These are phyloP conservation scores for Oxyria digyna DNA, from an alignment of 148 eudicot species.

Conservation along the genomic window DNA sequence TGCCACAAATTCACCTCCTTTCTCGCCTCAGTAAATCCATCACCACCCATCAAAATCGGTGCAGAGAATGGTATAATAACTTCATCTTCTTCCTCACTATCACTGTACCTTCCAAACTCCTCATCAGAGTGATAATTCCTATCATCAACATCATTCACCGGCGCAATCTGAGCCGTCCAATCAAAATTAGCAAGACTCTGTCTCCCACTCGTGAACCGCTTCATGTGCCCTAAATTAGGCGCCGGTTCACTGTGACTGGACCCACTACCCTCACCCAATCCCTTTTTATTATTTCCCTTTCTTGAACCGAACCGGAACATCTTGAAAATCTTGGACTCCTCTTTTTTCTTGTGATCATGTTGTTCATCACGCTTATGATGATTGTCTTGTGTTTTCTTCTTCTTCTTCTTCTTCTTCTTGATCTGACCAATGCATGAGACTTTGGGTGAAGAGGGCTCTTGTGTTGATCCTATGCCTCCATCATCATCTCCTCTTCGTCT, in stretches of 20 bases:
- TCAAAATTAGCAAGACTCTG: slow-evolving; percentile 42
- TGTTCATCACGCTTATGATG: slow-evolving; percentile 8
- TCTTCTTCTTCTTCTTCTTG: slow-evolving; percentile 33
- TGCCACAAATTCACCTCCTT: slow-evolving; percentile 86
- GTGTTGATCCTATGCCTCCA: background rate
- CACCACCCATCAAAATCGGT: slow-evolving; percentile 32
- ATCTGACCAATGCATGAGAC: slow-evolving; percentile 91
- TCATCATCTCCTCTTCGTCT: slow-evolving; percentile 12
- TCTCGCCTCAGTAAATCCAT: slow-evolving; percentile 33
- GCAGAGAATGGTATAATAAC: slow-evolving; percentile 46
- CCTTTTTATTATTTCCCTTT: background rate
- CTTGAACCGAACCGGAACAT: background rate
- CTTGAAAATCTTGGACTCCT: background rate
- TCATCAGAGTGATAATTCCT: slow-evolving; percentile 34
- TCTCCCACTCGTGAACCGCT: slow-evolving; percentile 61
- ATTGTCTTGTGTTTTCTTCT: background rate
- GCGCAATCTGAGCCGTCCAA: slow-evolving; percentile 55
- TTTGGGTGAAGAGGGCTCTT: slow-evolving; percentile 80
- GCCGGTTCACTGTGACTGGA: slow-evolving; percentile 5
- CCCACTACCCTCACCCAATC: slow-evolving; percentile 2
- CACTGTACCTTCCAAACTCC: slow-evolving; percentile 14
- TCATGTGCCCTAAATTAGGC: slow-evolving; percentile 53
- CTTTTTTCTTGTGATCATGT: background rate
- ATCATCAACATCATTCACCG: slow-evolving; percentile 16
- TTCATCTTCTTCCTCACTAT: slow-evolving; percentile 24